phyloP scores from a whole-genome alignment of 1,284 basidiomycete genomes.

The Ustilago curta region DNA sequence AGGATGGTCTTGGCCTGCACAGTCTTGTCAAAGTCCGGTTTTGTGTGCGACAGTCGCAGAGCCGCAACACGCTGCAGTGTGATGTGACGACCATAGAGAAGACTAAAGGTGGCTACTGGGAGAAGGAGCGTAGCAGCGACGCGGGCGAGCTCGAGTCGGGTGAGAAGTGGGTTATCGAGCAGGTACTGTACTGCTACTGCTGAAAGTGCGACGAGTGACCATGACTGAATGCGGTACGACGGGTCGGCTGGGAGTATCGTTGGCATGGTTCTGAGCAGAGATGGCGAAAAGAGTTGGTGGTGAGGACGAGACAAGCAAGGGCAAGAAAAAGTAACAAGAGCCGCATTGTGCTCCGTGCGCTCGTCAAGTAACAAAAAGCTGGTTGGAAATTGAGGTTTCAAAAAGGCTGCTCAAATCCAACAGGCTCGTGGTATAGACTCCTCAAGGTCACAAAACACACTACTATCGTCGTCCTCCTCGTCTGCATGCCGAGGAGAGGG shows the following conservation, averaged over 20 bases:
- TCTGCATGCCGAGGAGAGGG: no score
- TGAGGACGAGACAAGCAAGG: background rate
- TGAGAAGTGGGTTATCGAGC: background rate
- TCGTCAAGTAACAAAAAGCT: no score
- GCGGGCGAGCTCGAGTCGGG: background rate
- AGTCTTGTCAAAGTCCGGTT: background rate
- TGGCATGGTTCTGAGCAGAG: slow-evolving; percentile 1
- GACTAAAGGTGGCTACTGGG: slow-evolving; percentile 8
- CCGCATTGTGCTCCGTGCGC: background rate
- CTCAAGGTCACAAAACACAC: background rate
- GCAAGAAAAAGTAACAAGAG: background rate
- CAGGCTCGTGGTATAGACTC: no score
- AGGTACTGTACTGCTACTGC: background rate
- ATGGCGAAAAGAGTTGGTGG: no score
- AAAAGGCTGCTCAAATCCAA: no score
- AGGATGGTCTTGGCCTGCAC: slow-evolving; percentile 12
- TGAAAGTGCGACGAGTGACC: background rate
- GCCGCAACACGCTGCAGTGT: slow-evolving; percentile 18
- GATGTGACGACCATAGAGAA: slow-evolving; percentile 13
- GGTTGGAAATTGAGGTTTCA: no score
- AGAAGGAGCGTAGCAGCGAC: background rate
- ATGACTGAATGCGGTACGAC: background rate
- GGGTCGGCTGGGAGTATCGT: slow-evolving; percentile 8
- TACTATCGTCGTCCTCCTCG: no score
- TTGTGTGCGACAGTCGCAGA: background rate